These are phyloP conservation scores for Chloris gayana DNA, from an alignment of 176 grass and related monocot genomes.

Conservation along the genomic window DNA sequence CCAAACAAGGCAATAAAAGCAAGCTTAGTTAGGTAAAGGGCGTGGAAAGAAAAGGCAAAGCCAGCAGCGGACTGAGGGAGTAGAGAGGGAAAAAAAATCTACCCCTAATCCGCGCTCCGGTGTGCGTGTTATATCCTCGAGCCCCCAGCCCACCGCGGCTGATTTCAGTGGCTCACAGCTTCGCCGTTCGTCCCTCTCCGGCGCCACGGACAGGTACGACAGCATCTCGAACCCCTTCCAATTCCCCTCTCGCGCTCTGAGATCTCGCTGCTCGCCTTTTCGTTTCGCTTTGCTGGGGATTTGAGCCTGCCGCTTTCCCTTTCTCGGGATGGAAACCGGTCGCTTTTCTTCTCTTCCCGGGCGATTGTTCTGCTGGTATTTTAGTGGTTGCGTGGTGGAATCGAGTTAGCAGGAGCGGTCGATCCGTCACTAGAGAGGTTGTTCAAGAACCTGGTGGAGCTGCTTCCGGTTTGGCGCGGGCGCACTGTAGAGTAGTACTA, in stretches of 20 bases:
- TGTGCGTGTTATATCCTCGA: slow-evolving; percentile 48
- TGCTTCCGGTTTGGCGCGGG: slow-evolving; percentile 7
- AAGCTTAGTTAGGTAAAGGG: neutral
- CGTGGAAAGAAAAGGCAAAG: neutral
- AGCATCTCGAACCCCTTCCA: neutral
- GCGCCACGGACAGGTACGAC: neutral
- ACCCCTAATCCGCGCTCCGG: slow-evolving; percentile 28
- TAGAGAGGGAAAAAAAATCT: slow-evolving; percentile 9
- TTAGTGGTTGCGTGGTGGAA: neutral
- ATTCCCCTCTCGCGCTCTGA: neutral
- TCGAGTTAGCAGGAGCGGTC: neutral
- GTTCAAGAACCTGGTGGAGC: neutral
- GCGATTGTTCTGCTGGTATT: neutral
- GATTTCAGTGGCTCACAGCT: neutral
- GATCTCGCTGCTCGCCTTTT: neutral
- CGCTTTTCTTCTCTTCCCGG: neutral
- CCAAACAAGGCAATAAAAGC: neutral
- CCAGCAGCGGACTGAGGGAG: neutral
- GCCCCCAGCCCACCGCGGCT: slow-evolving; percentile 4
- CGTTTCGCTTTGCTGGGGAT: slow-evolving; percentile 29
- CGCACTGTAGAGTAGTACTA: slow-evolving; percentile 18
- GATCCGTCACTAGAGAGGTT: neutral
- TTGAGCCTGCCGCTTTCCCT: slow-evolving; percentile 33
- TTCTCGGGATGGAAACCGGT: slow-evolving; percentile 34
- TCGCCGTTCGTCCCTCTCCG: neutral